Conservation (phyloP, 257 asterid species). For the Catharanthus roseus region DNA sequence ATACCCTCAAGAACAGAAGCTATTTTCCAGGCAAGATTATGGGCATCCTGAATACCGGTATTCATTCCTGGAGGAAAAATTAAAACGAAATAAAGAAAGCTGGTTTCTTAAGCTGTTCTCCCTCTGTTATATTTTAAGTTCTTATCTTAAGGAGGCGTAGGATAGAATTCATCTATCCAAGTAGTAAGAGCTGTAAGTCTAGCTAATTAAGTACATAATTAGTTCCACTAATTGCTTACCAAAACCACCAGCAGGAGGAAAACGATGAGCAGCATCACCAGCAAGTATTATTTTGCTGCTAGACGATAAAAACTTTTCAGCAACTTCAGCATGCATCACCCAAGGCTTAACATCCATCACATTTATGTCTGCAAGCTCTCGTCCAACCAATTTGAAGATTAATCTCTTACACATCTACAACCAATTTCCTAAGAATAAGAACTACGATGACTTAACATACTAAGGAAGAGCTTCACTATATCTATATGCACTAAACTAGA, state of each 20-base stretch:
- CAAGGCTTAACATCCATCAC: conserved; percentile 88
- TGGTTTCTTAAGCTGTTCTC: conserved; percentile 6
- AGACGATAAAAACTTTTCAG: conserved; percentile 57
- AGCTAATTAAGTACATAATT: background rate
- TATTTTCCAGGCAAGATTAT: conserved; percentile 97
- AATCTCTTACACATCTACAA: conserved; percentile 67
- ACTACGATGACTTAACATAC: background rate
- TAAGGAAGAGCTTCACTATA: background rate
- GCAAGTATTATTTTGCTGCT: conserved; percentile 68
- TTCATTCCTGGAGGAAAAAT: conserved; percentile 62
- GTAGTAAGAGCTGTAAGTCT: background rate
- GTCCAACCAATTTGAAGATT: conserved; percentile 71
- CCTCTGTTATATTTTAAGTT: background rate
- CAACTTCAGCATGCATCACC: conserved; percentile 99
- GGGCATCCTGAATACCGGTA: conserved; percentile 96
- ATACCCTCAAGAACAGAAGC: conserved; percentile 67
- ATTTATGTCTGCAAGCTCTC: conserved; percentile 71
- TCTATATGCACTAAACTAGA: background rate
- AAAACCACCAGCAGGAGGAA: conserved; percentile 99
- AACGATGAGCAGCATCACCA: conserved; percentile 97
- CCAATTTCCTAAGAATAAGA: conserved; percentile 23
- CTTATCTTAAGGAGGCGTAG: background rate
- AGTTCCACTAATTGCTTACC: conserved; percentile 32
- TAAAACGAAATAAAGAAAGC: background rate
- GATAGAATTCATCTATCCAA: background rate